Evolutionary conservation across 768 basidiomycete genomes (phyloP), one percentile per base, ranked within the genome.

Genomic region (Cyclocybe aegerita): DNA sequence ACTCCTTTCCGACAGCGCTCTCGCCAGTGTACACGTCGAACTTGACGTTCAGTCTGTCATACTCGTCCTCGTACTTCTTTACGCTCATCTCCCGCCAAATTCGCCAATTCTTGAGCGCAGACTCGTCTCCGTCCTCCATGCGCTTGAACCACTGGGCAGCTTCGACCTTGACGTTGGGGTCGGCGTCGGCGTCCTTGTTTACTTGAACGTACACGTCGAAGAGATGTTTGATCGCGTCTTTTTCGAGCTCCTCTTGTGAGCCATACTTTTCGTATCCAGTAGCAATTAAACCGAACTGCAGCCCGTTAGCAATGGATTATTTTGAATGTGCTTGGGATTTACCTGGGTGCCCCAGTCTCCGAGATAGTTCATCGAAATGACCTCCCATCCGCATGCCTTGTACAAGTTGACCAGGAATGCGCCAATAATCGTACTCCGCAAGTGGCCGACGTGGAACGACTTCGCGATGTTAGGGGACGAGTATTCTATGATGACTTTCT

Each of bases 331-430:
- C n/a, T 9, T 29, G 10, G 12, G 1, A 55, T 77, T 65, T 35
- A 93, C 94, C 80, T 98, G 96, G 37, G 94, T 98, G 16, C 96
- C 96, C 96, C 95, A 98, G 64, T 98, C 96, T 2, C 96, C 96
- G 11, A 98, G 80, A 66, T 99, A 99, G 66, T 99, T 99, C 70
- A 98, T 74, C 1, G 88, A 80, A 34, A 81, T 68, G n/a, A 95
- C 93, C 6, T 93, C 81, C 94, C 93, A 98, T 11, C 96, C 95
- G 60, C 88, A 92, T 6, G 91, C 80, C 63, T 85, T 87, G 76
- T 98, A 96, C 37, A 98, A 60, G 70, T 98, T 98, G 8, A 82
- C 76, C 51, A 98, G 69, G 74, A 97, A 97, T 0, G 91, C 88
- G n/a, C 96, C 96, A 63, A 98, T 96, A 67, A 99, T 99, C n/a